Percentiles rank a stretch among this genome's conserved stretches.
Evolutionary conservation across 2,329 filamentous ascomycete species (phyloP).

Genomic region (Fusarium torulosum): DNA sequence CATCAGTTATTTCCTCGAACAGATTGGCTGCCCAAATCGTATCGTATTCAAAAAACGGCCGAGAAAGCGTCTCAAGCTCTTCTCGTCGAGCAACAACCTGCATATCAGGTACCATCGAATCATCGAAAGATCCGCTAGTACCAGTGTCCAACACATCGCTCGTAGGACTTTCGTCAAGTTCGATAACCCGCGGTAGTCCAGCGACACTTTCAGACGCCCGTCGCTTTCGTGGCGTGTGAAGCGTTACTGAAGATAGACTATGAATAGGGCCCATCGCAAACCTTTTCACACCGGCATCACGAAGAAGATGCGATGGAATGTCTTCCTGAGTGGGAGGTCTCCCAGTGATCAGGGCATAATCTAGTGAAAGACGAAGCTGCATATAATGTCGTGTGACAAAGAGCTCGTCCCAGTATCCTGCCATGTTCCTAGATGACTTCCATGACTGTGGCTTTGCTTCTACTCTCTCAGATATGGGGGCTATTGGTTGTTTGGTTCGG

Average conservation of each 20-base stretch:
- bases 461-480: not conserved
- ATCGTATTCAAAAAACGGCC: conserved; percentile 19
- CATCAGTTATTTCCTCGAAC: conserved; percentile 23
- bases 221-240: not conserved
- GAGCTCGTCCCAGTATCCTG: conserved; percentile 8
- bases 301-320: not conserved
- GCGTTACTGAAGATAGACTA: not conserved
- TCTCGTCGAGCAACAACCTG: not conserved
- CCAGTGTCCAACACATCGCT: fast-evolving
- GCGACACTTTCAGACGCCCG: conserved; percentile 11
- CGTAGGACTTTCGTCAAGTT: not conserved
- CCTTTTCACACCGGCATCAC: not conserved
- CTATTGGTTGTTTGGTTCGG: not conserved
- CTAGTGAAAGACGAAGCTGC: conserved; percentile 14
- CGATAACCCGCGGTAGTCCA: not conserved
- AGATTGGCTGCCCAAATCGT: conserved; percentile 24
- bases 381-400: conserved; percentile 22
- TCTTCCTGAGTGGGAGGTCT: conserved; percentile 5
- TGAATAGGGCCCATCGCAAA: not conserved
- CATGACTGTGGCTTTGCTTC: not conserved
- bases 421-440: fast-evolving
- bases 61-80: not conserved
- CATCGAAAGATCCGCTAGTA: fast-evolving
- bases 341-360: conserved; percentile 12
- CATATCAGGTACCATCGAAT: fast-evolving